Conservation (phyloP, 305 asterid genomes). For the Fraxinus nigra region DNA sequence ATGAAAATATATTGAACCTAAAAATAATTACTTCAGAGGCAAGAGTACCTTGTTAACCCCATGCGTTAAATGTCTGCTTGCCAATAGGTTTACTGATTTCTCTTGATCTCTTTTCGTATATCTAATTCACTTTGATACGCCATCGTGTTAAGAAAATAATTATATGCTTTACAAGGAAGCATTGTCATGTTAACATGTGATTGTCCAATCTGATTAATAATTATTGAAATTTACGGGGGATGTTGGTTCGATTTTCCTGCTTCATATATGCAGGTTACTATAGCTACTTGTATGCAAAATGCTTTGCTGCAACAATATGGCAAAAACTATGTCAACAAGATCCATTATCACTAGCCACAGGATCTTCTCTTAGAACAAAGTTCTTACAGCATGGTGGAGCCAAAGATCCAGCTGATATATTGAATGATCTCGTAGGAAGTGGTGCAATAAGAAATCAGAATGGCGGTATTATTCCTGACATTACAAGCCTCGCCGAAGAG, state of each 20-base stretch:
- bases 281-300: slow-evolving; percentile 95
- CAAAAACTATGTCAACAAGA: slow-evolving; percentile 63
- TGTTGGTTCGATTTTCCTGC: not conserved
- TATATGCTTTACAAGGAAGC: not conserved
- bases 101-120: not conserved
- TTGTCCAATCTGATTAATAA: not conserved
- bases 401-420: slow-evolving; percentile 69
- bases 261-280: slow-evolving; percentile 62
- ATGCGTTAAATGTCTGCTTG: not conserved
- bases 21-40: not conserved
- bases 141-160: not conserved
- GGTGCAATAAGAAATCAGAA: slow-evolving; percentile 35
- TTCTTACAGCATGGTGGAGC: slow-evolving; percentile 94
- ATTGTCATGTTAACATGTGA: not conserved
- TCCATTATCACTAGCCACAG: slow-evolving; percentile 73
- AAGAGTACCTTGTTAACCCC: not conserved
- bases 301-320: slow-evolving; percentile 89
- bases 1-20: not conserved
- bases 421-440: slow-evolving; percentile 72
- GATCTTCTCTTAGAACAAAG: slow-evolving; percentile 70
- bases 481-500: slow-evolving; percentile 61
- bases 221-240: not conserved
- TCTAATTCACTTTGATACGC: not conserved
- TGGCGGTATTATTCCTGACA: slow-evolving; percentile 76
- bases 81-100: not conserved